These are phyloP conservation scores for Ilex aquifolium DNA, from an alignment of 257 asterid species.

Conservation along the genomic window DNA sequence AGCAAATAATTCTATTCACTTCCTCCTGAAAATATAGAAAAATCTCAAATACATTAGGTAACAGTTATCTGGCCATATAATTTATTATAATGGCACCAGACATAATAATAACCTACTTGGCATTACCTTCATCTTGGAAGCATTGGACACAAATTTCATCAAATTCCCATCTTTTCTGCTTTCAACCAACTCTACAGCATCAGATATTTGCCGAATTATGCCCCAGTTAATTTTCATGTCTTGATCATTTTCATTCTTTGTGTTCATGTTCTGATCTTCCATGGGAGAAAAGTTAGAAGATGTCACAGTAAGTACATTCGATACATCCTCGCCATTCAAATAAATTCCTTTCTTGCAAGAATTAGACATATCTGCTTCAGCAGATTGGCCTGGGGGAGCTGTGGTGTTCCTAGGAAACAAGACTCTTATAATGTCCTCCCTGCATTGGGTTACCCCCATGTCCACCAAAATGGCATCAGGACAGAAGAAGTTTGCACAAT, in stretches of 20 bases:
- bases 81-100: not conserved
- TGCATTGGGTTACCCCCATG: conserved; percentile 15
- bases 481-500: not conserved
- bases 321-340: not conserved
- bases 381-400: not conserved
- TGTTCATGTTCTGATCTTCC: conserved; percentile 5
- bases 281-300: not conserved
- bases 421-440: conserved; percentile 21
- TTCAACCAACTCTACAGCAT: not conserved
- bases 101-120: not conserved
- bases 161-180: not conserved
- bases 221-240: conserved; percentile 23
- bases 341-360: not conserved
- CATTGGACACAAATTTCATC: not conserved
- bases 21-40: conserved; percentile 11
- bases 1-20: too few relatives aligned
- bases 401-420: conserved; percentile 28
- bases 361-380: not conserved
- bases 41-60: not conserved
- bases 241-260: conserved; percentile 7
- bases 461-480: conserved; percentile 37
- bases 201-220: conserved; percentile 17
- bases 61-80: not conserved
- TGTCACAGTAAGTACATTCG: not conserved
- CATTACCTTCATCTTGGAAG: conserved; percentile 31